Evolutionary conservation across 352 stramenopile genomes (phyloP), one percentile per base, ranked within the genome.

Genomic region (Globisporangium cystogenes): DNA sequence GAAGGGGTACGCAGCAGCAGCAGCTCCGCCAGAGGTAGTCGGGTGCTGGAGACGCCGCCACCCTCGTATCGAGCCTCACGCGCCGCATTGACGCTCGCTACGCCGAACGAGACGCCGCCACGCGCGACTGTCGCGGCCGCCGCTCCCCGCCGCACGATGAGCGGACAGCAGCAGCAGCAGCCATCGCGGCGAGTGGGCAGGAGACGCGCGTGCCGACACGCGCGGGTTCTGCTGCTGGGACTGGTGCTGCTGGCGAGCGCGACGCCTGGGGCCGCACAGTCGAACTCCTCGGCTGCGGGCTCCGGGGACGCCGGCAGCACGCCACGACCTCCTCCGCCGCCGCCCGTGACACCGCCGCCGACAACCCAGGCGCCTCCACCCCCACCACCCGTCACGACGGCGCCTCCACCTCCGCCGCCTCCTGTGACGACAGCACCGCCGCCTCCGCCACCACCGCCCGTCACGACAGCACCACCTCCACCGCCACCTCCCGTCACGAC

Each of bases 331-430:
- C 1, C 41, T 6, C 41, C 45, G 20, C 59, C 60, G 1, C 53
- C 65, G 23, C 14, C 31, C 14, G 50, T 39, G 1, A 51, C 55
- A 2, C 21, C 39, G 21, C 45, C 48, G 18, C 49, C 33, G 14
- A 39, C 33, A 1, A 39, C 33, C 16, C 33, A 39, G 33, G 33
- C 33, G 29, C 29, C 27, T 5, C 27, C 27, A 8, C 27, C 27
- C 7, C 27, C 29, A 35, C 29, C 48, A 14, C 48, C 48, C n/a
- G 36, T 16, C 1, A 54, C 48, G 11, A 55, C 49, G 2, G 37
- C 49, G 21, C 41, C 41, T 31, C 41, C 49, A 33, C 59, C 61
- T 2, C 51, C 65, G 20, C 18, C 43, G 3, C 51, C 51, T 12
- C 40, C 51, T 18, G 29, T 49, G n/a, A 53, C 48, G 8, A 53